Evolutionary conservation across 495 filamentous ascomycete species (phyloP).

Genomic region (Delitschia confertaspora): DNA sequence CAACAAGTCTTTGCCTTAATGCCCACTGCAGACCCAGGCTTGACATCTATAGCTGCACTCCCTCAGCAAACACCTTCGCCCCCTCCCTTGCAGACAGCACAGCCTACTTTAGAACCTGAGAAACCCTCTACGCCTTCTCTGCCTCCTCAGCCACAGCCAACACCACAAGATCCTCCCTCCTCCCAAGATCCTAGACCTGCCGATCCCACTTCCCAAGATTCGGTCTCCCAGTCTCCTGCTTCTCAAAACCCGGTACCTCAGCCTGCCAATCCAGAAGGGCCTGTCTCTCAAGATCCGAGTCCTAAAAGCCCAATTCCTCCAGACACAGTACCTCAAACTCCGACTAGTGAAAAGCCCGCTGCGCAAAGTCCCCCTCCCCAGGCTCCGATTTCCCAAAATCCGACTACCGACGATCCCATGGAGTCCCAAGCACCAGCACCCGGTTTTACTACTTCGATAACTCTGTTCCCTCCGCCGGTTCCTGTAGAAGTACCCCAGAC

Average conservation of each 20-base stretch:
- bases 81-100: slow-evolving; percentile 1
- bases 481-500: too few species aligned
- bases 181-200: not conserved
- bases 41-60: not conserved
- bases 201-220: not conserved
- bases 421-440: not conserved
- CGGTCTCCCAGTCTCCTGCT: too few species aligned
- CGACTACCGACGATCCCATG: too few species aligned
- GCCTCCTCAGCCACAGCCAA: not conserved
- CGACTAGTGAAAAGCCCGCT: too few species aligned
- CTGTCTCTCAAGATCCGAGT: too few species aligned
- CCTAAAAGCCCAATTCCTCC: too few species aligned
- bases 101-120: not conserved
- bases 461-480: not conserved
- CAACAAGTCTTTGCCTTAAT: slow-evolving; percentile 10
- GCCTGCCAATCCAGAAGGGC: too few species aligned
- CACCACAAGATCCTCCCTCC: too few species aligned
- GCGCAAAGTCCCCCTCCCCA: not conserved
- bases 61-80: not conserved
- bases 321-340: too few species aligned
- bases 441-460: not conserved
- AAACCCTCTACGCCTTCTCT: not conserved
- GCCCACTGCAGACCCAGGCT: slow-evolving; percentile 6
- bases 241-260: too few species aligned
- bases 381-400: not conserved